Base-by-base conservation (phyloP, 2,329 filamentous ascomycete genomes). In the Claviceps sorghi region DNA sequence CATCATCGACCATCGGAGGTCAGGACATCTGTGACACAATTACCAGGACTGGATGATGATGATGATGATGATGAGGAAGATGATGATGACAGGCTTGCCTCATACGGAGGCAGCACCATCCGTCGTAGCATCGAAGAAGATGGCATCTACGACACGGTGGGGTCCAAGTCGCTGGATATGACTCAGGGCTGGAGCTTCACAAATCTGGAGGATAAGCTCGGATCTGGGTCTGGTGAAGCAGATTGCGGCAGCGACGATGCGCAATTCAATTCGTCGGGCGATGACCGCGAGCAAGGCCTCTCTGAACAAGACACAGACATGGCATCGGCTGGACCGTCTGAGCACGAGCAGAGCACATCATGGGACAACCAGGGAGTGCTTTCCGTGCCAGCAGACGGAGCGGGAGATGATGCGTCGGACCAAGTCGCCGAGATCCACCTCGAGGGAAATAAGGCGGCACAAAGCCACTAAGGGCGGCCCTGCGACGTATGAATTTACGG, bases 401-500 rank as follows among this genome's bases (percentile, higher is more conserved):
- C 63, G 17, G 65, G 60, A 26, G 69, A 70, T 29, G 60, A 58
- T 30, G 63, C 62, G 49, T 73, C 69, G 13, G 71, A 72, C 34
- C 71, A 73, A 42, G 73, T 74, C 7, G 64, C 73, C 8, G 74
- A 77, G 60, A 77, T 76, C 45, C 72, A 74, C 54, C 59, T 76
- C 21, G 72, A 72, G 42, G 70, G 70, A 47, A 67, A 70, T 51
- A 62, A 62, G 56, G 54, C 54, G 50, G 52, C 53, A 47, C 61
- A 57, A 49, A 54, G 53, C 49, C 57, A 61, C 45, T 64, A 58
- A 54, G 41, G 10, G 13, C 30, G n/a, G 34, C 2, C 5, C 38
- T 26, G 36, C 48, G 48, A 44, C 40, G 4, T 50, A 36, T 36
- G 30, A 34, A 3, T 22, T 21, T 13, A 26, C 19, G 26, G 13